phyloP scores from a whole-genome alignment of 192 early-diverging fungal species.

The Coemansia sp. region DNA sequence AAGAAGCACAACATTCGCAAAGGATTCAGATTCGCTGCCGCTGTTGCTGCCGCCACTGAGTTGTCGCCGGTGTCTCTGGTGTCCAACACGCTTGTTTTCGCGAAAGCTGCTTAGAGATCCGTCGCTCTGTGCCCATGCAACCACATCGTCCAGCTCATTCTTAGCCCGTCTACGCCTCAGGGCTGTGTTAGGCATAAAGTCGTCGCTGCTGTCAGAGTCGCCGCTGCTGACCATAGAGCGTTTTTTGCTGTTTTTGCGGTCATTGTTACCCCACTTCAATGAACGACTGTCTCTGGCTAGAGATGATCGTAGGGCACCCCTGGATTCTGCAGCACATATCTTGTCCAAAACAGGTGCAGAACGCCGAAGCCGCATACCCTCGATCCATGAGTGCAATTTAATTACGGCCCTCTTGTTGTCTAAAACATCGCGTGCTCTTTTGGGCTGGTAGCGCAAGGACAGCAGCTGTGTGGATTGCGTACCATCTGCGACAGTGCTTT shows the following conservation, averaged over 20 bases:
- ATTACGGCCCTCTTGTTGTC: slow-evolving; percentile 27
- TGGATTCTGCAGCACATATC: background rate
- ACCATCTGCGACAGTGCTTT: background rate
- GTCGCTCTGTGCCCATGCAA: slow-evolving; percentile 42
- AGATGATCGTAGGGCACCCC: background rate
- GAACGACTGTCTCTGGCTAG: background rate
- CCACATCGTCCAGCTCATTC: slow-evolving; percentile 23
- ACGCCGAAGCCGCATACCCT: slow-evolving; percentile 43
- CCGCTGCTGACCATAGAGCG: background rate
- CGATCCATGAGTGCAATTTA: slow-evolving; percentile 48
- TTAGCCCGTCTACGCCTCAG: background rate
- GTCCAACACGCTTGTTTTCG: slow-evolving; percentile 10
- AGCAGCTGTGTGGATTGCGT: slow-evolving; percentile 20
- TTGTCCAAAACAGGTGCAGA: background rate
- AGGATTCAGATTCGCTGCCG: slow-evolving; percentile 43
- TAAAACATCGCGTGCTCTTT: slow-evolving; percentile 30
- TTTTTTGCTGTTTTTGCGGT: background rate
- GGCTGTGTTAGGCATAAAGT: slow-evolving; percentile 29
- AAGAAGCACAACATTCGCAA: slow-evolving; percentile 62
- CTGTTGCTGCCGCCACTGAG: slow-evolving; percentile 22
- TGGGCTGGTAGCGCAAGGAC: slow-evolving; percentile 37
- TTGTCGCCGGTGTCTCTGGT: slow-evolving; percentile 16
- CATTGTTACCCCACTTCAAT: background rate
- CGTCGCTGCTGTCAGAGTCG: slow-evolving; percentile 29
- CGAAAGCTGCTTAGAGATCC: slow-evolving; percentile 34